phyloP scores from a whole-genome alignment of 164 flowering plant genomes.

The Vitis rupestris region DNA sequence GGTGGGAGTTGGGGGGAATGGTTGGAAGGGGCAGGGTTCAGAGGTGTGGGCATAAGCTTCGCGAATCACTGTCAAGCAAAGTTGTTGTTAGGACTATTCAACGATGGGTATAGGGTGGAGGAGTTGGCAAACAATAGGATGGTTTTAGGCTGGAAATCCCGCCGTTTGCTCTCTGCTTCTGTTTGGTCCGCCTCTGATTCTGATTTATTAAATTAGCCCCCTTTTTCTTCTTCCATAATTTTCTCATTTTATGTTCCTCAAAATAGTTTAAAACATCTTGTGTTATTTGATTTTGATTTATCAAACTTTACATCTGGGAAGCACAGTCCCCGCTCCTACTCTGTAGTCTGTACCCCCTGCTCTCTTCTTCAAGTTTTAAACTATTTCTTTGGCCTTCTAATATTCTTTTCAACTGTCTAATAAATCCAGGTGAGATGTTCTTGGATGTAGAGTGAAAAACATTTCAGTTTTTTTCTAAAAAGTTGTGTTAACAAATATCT shows the following conservation, averaged over 20 bases:
- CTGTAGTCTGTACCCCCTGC: too few relatives aligned
- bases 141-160: conserved; percentile 69
- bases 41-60: conserved; percentile 43
- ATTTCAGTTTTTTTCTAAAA: too few relatives aligned
- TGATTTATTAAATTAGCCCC: conserved; percentile 7
- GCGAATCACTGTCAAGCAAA: conserved; percentile 83
- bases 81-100: conserved; percentile 61
- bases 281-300: too few relatives aligned
- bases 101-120: conserved; percentile 75
- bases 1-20: conserved; percentile 44
- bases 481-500: too few relatives aligned
- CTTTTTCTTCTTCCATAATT: background rate
- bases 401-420: too few relatives aligned
- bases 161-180: conserved; percentile 70
- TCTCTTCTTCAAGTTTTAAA: too few relatives aligned
- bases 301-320: too few relatives aligned
- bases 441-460: too few relatives aligned
- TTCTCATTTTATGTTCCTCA: background rate
- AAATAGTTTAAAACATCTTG: too few relatives aligned
- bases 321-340: too few relatives aligned
- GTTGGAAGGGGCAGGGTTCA: conserved; percentile 48
- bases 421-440: too few relatives aligned
- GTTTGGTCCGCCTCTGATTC: conserved; percentile 43
- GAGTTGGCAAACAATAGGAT: conserved; percentile 46
- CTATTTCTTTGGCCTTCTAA: too few relatives aligned